phyloP scores from a whole-genome alignment of 2,329 filamentous ascomycete species.

The Paecilomyces fulvus region DNA sequence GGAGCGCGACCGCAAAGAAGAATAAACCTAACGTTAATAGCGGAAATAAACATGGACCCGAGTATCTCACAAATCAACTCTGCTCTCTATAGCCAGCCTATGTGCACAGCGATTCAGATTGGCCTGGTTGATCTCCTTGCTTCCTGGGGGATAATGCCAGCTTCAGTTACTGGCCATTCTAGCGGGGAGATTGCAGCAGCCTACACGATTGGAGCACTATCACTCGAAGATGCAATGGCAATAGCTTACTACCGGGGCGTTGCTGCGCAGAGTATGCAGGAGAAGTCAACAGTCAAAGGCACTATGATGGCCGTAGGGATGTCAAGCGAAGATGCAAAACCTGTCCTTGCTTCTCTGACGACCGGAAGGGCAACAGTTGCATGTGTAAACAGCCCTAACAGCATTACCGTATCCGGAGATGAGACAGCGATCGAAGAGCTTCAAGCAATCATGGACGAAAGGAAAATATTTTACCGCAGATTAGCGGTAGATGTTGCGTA shows the following conservation, averaged over 20 bases:
- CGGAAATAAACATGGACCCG: conserved; percentile 18
- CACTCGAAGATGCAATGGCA: conserved; percentile 9
- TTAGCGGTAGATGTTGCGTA: conserved; percentile 14
- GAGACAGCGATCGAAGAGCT: conserved; percentile 23
- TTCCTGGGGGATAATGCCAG: conserved; percentile 7
- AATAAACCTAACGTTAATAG: neutral
- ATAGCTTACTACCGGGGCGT: conserved; percentile 14
- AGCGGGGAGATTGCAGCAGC: conserved; percentile 20
- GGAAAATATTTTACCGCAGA: conserved; percentile 10
- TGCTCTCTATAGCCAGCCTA: conserved; percentile 5
- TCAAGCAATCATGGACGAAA: conserved; percentile 13
- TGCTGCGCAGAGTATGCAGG: conserved; percentile 1
- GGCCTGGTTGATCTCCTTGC: conserved; percentile 13
- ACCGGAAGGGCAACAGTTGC: conserved; percentile 5
- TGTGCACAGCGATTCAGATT: conserved; percentile 14
- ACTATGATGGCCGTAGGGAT: conserved; percentile 11
- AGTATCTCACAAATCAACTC: conserved; percentile 6
- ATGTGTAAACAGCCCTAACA: conserved; percentile 18
- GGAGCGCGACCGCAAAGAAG: neutral
- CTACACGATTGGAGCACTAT: conserved; percentile 11
- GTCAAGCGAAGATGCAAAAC: neutral
- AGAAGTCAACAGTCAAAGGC: conserved; percentile 1
- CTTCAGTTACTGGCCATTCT: conserved; percentile 15
- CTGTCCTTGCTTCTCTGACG: conserved; percentile 1
- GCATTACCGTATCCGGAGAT: conserved; percentile 21